These are phyloP conservation scores for Corynascus novoguineensis DNA, from an alignment of 495 filamentous ascomycete species.

Conservation along the genomic window DNA sequence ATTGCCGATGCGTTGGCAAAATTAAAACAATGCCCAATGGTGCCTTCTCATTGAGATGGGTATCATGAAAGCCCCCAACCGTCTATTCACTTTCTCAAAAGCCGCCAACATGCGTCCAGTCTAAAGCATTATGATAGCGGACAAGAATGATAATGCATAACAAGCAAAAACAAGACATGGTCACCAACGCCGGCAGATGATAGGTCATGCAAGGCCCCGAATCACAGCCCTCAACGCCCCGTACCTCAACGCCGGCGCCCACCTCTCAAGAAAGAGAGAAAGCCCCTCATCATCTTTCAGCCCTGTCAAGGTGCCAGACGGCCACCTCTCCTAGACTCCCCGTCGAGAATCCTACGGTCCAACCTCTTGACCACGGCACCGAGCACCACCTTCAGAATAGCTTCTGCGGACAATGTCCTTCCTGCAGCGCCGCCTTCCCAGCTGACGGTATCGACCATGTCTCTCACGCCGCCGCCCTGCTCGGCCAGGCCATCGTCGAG, in stretches of 20 bases:
- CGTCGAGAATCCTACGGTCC: slow-evolving; percentile 39
- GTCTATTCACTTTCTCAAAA: too few species aligned
- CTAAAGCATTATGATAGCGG: too few species aligned
- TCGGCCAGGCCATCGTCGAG: slow-evolving; percentile 72
- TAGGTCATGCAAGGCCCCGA: too few species aligned
- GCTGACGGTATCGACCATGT: slow-evolving; percentile 92
- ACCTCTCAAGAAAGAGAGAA: background rate
- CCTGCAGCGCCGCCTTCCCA: slow-evolving; percentile 55
- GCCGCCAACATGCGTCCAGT: too few species aligned
- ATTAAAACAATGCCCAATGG: too few species aligned
- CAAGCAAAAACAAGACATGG: too few species aligned
- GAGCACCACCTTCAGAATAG: slow-evolving; percentile 77
- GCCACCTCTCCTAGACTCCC: slow-evolving; percentile 11
- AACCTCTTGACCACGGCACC: slow-evolving; percentile 63
- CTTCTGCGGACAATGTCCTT: slow-evolving; percentile 47
- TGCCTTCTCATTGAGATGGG: too few species aligned
- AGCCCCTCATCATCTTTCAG: background rate
- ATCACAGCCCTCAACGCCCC: background rate
- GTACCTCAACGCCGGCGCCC: background rate
- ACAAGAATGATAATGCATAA: too few species aligned
- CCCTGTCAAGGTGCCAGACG: slow-evolving; percentile 7
- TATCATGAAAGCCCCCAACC: too few species aligned
- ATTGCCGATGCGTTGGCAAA: too few species aligned
- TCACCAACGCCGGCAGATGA: too few species aligned
- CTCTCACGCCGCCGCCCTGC: slow-evolving; percentile 53